Conservation (phyloP, 139 green algal genomes). For the Diplosphaera chodatii region DNA sequence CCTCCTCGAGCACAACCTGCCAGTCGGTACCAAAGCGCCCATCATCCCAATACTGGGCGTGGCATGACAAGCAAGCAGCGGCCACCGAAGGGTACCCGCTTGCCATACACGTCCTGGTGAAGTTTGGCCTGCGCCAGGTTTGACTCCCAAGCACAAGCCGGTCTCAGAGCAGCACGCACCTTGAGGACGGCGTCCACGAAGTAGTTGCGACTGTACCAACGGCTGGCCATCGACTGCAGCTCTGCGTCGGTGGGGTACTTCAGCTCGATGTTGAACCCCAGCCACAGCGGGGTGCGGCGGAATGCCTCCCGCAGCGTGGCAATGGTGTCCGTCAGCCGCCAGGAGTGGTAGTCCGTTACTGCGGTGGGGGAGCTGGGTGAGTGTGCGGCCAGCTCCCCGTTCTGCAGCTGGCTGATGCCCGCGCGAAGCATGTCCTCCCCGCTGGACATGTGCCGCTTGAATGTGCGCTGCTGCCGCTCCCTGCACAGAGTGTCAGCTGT, state of each 20-base stretch:
- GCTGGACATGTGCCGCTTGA: slow-evolving; percentile 32
- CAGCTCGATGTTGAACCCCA: slow-evolving; percentile 50
- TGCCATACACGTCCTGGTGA: too few species aligned
- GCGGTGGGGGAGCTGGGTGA: neutral
- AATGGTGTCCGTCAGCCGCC: slow-evolving; percentile 17
- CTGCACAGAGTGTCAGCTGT: too few species aligned
- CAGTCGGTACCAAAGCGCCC: too few species aligned
- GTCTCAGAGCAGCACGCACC: too few species aligned
- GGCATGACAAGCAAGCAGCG: too few species aligned
- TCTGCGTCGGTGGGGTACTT: slow-evolving; percentile 39
- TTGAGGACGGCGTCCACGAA: slow-evolving; percentile 38
- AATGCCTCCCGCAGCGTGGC: slow-evolving; percentile 36
- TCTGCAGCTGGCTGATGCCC: slow-evolving; percentile 20
- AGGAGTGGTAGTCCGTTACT: neutral
- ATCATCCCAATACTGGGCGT: too few species aligned
- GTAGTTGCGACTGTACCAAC: slow-evolving; percentile 32
- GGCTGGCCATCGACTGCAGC: slow-evolving; percentile 16
- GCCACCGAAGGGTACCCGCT: too few species aligned
- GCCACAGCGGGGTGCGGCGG: slow-evolving; percentile 26
- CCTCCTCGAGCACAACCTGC: slow-evolving; percentile 41
- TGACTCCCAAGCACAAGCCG: too few species aligned
- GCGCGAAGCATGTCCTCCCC: slow-evolving; percentile 35
- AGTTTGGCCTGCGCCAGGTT: too few species aligned
- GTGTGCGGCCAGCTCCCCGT: neutral
- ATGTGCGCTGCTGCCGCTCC: slow-evolving; percentile 4